Evolutionary conservation across 1,284 basidiomycete species (phyloP), one percentile per base, ranked within the genome.

Genomic region (Apiotrichum gracile): DNA sequence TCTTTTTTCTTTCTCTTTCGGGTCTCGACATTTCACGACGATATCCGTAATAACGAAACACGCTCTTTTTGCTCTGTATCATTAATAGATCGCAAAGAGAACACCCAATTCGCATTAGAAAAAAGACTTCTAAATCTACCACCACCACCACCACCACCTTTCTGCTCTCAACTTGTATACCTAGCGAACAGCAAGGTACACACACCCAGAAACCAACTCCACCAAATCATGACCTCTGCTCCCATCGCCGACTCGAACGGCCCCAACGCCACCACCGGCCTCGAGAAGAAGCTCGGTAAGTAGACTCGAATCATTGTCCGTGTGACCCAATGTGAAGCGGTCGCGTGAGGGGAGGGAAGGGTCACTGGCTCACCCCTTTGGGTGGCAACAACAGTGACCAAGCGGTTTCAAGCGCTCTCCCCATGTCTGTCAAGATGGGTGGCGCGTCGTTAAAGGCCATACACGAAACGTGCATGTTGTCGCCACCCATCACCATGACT

Each of bases 221-320:
- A 50, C 48, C 53, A 70, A 52, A 70, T 67, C 62, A 71, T 67
- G 58, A 69, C 46, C 46, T 26, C 68, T 60, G 66, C 62, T 54
- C 67, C 67, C 52, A 63, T 68, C 51, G 50, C 45, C 51, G 52
- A 61, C 57, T 37, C 52, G 38, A 58, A 60, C 52, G 47, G 52
- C 38, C 58, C 49, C 53, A 19, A 4, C 31, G 31, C 31, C 31
- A n/a, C 78, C 73, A 77, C 82, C 76, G 85, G 82, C 77, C 80
- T 92, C 71, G 90, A 92, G 82, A 80, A 81, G 72, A 83, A 85
- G 75, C 86, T 91, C 76, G 82, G 88, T 90, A 65, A 68, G 85
- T 81, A 29, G 45, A n/a, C n/a, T n/a, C n/a, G n/a, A n/a, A n/a
- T n/a, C 27, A 31, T 10, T 39, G 19, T 24, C 17, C 13, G 14